phyloP scores from a whole-genome alignment of 192 early-diverging fungal genomes.

The Thamnidium elegans region DNA sequence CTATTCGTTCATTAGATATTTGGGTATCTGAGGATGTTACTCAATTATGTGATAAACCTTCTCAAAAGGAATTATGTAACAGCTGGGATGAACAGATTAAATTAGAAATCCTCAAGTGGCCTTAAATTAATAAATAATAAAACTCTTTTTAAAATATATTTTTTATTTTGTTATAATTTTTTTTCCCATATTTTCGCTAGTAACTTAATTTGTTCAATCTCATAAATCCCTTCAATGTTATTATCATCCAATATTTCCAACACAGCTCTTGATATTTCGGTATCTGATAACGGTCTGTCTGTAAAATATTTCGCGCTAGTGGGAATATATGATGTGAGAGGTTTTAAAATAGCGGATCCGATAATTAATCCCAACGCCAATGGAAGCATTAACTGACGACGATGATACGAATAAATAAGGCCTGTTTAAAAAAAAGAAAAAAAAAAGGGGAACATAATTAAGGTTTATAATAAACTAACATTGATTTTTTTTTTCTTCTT shows the following conservation, averaged over 20 bases:
- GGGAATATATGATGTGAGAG: constrained; percentile 22
- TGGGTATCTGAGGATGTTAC: constrained; percentile 29
- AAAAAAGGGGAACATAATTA: not conserved
- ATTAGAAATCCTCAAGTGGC: constrained; percentile 31
- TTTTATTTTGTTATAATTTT: not conserved
- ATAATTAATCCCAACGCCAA: constrained; percentile 19
- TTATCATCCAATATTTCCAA: constrained; percentile 20
- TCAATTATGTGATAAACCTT: constrained; percentile 21
- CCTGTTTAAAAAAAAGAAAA: too few relatives aligned
- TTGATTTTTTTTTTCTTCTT: too few relatives aligned
- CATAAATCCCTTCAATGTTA: constrained; percentile 11
- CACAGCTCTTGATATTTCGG: constrained; percentile 13
- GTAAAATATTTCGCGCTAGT: constrained; percentile 2
- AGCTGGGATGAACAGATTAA: constrained; percentile 39
- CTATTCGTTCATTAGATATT: constrained; percentile 13
- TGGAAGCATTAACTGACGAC: constrained; percentile 20
- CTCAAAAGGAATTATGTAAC: constrained; percentile 25
- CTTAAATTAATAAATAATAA: constrained; percentile 24
- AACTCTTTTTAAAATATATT: not conserved
- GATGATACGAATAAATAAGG: constrained; percentile 22
- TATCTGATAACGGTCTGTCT: constrained; percentile 23
- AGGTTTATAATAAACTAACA: too few relatives aligned
- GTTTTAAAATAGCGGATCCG: constrained; percentile 12
- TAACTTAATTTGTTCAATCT: constrained; percentile 16
- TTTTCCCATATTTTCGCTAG: constrained; percentile 21